Base-by-base conservation (phyloP, 768 basidiomycete species). In the Amanita jacksonii region DNA sequence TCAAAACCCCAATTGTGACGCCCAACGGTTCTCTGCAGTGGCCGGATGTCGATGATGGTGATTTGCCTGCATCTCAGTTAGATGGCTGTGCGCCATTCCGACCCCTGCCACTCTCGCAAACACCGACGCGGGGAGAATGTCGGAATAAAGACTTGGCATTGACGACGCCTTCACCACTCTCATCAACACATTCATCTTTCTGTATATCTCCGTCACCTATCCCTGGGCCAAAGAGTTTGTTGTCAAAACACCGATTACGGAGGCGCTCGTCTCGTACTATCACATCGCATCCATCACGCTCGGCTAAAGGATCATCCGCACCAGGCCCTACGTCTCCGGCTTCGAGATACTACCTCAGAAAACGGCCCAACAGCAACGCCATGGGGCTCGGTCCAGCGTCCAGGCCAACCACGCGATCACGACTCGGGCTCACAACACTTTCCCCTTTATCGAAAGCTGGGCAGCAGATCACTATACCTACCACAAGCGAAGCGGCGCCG, bases 11-110 rank as follows among this genome's bases (percentile, higher is more conserved):
- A 8, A 43, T 70, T 23, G 63, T 72, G 24, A 76, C 77, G 6
- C 76, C 77, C 3, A 72, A 73, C 42, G 73, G 74, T 27, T 76
- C 76, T n/a, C 54, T 70, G 10, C 65, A 67, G 43, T 73, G 68
- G 67, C 45, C 50, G 19, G 49, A 62, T 22, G 44, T 53, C 16
- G 57, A 65, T 47, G 56, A 54, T 8, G 63, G 57, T 49, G 54
- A 56, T 28, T 46, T 63, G 2, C 60, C 69, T 23, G 43, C 59
- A 8, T 67, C 69, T 4, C 66, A 67, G 50, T 51, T 66, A 18
- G 65, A 70, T 43, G 50, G 58, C 3, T 13, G 23, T 8, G 1
- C 5, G n/a, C 32, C 20, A 5, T 9, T 27, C 10, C 10, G 16
- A 23, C 25, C 38, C 16, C 27, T 18, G 16, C 18, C 28, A 3